A percentile compares a stretch with the other conserved stretches of the same genome.
Evolutionary conservation across 176 grass and related monocot genomes (phyloP).

Genomic region (Carex scoparia): DNA sequence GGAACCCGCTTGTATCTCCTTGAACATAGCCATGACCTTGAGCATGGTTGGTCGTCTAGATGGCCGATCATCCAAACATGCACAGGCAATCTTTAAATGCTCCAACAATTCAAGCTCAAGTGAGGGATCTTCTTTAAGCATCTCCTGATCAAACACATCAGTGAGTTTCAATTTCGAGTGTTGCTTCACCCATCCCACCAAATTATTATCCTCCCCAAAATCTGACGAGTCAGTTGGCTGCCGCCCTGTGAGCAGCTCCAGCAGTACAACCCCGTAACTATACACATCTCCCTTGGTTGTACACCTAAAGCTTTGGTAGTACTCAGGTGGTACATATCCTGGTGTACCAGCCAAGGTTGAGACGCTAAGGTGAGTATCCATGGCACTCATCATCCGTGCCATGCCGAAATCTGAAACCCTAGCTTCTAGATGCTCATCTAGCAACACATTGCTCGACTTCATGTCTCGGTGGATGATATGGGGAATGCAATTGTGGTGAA

Average conservation of each 20-base stretch:
- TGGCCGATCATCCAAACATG: conserved; percentile 70
- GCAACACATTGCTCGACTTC: conserved; percentile 94
- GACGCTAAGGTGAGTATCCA: conserved; percentile 87
- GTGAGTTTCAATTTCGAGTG: conserved; percentile 47
- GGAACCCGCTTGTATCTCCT: conserved; percentile 82
- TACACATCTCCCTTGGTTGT: conserved; percentile 94
- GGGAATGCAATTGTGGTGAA: conserved; percentile 93
- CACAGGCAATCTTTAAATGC: conserved; percentile 78
- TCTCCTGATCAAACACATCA: conserved; percentile 85
- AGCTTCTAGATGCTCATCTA: conserved; percentile 81
- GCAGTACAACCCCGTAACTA: conserved; percentile 86
- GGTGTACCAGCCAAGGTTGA: conserved; percentile 94
- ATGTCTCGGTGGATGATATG: conserved; percentile 97
- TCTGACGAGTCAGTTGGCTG: conserved; percentile 64
- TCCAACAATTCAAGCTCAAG: conserved; percentile 72
- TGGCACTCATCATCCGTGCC: conserved; percentile 67
- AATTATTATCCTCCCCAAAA: conserved; percentile 83
- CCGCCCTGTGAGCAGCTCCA: conserved; percentile 83
- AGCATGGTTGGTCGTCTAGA: conserved; percentile 72
- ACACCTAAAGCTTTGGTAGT: conserved; percentile 93
- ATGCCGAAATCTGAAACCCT: conserved; percentile 97
- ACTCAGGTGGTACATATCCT: conserved; percentile 94
- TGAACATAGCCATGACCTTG: conserved; percentile 98
- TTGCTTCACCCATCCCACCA: conserved; percentile 92
- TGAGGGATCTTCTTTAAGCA: conserved; percentile 58